phyloP scores from a whole-genome alignment of 208 protist genomes.

The Kentomonas sorsogonicus region DNA sequence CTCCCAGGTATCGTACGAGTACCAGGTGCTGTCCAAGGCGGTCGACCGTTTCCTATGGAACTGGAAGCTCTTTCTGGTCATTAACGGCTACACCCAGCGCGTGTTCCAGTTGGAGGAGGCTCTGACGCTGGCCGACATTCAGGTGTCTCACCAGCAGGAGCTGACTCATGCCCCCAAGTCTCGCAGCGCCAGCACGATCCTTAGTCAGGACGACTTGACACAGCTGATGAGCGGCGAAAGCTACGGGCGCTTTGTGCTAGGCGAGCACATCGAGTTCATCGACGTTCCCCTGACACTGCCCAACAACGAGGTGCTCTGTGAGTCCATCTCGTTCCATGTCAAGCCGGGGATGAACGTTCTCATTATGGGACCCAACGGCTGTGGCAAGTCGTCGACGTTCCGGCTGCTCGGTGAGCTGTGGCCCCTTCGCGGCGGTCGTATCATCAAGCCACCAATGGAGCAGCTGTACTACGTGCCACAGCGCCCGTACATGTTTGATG shows the following conservation, averaged over 20 bases:
- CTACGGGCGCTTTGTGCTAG: slow-evolving; percentile 26
- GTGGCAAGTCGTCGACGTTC: slow-evolving; percentile 88
- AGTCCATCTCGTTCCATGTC: slow-evolving; percentile 66
- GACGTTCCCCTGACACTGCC: slow-evolving; percentile 65
- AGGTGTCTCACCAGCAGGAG: slow-evolving; percentile 22
- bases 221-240: slow-evolving; percentile 2
- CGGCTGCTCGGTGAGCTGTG: slow-evolving; percentile 80
- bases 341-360: slow-evolving; percentile 82
- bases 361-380: slow-evolving; percentile 89
- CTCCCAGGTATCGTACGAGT: slow-evolving; percentile 27
- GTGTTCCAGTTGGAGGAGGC: slow-evolving; percentile 39
- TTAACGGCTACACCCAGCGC: slow-evolving; percentile 52
- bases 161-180: slow-evolving; percentile 16
- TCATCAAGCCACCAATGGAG: slow-evolving; percentile 60
- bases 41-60: slow-evolving; percentile 42
- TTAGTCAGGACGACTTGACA: background rate
- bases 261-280: slow-evolving; percentile 79
- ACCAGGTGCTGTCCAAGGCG: slow-evolving; percentile 37
- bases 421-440: slow-evolving; percentile 52
- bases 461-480: slow-evolving; percentile 88
- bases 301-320: slow-evolving; percentile 48
- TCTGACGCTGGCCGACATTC: slow-evolving; percentile 25
- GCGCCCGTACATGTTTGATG: slow-evolving; percentile 75
- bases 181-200: slow-evolving; percentile 11
- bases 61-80: slow-evolving; percentile 29